Conservation (phyloP, 2,329 filamentous ascomycete species). For the Geosmithia flava region DNA sequence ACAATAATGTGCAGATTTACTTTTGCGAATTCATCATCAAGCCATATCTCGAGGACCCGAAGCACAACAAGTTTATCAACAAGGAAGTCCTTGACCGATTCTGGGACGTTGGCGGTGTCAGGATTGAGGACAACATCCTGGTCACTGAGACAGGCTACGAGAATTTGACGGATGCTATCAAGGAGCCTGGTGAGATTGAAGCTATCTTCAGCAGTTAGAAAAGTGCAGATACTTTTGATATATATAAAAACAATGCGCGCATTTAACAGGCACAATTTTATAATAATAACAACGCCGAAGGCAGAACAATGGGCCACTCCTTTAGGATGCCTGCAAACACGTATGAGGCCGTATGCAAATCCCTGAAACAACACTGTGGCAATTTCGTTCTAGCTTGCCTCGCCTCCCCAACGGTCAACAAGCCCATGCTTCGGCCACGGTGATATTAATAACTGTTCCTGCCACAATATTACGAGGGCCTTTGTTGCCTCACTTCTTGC, state of each 20-base stretch:
- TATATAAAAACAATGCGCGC: background rate
- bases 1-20: slow-evolving; percentile 48
- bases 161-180: slow-evolving; percentile 61
- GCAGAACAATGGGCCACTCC: background rate
- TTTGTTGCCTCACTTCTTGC: background rate
- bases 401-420: background rate
- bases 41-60: slow-evolving; percentile 61
- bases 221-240: background rate
- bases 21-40: slow-evolving; percentile 85
- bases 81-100: slow-evolving; percentile 60
- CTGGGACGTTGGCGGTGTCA: slow-evolving; percentile 69
- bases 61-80: slow-evolving; percentile 68
- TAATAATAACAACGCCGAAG: background rate
- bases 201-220: slow-evolving; percentile 10
- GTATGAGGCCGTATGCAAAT: background rate
- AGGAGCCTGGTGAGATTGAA: slow-evolving; percentile 53
- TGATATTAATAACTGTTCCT: background rate
- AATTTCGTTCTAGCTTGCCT: slow-evolving; percentile 1
- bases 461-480: background rate
- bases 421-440: background rate
- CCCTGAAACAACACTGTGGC: slow-evolving; percentile 5
- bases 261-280: background rate
- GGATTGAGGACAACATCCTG: slow-evolving; percentile 60
- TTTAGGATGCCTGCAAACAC: background rate
- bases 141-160: slow-evolving; percentile 57